Conservation (phyloP, 2,329 filamentous ascomycete genomes). For the Malbranchea zuffiana region DNA sequence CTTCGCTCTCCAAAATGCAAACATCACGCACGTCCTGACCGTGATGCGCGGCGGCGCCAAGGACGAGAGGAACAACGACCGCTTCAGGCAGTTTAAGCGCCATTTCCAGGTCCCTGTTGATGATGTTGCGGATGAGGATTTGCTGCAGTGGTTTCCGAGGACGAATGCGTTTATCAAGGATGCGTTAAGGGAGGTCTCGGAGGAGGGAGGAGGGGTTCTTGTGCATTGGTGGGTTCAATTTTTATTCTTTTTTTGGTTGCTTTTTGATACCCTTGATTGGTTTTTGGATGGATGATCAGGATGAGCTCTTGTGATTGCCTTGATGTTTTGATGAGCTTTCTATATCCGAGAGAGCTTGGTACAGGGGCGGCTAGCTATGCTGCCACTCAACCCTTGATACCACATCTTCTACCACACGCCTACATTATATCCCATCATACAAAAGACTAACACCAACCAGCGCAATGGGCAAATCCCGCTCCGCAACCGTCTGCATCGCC, state of each 20-base stretch:
- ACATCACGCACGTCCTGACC: conserved; percentile 86
- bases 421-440: neutral
- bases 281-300: no score
- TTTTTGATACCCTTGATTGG: conserved; percentile 8
- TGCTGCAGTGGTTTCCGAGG: conserved; percentile 67
- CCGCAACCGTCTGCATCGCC: conserved; percentile 70
- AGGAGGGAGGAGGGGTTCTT: conserved; percentile 47
- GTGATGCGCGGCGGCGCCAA: conserved; percentile 55
- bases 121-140: conserved; percentile 79
- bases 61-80: conserved; percentile 42
- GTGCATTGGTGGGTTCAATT: conserved; percentile 55
- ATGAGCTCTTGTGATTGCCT: conserved; percentile 8
- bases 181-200: conserved; percentile 57
- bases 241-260: conserved; percentile 3
- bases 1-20: conserved; percentile 56
- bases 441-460: conserved; percentile 37
- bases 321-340: neutral
- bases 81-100: conserved; percentile 55
- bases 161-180: conserved; percentile 75
- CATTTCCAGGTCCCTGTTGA: conserved; percentile 77
- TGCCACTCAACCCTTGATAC: neutral
- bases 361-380: neutral
- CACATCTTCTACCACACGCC: neutral
- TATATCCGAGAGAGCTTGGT: neutral
- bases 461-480: conserved; percentile 93